Percentiles rank a stretch among this genome's conserved stretches.
Evolutionary conservation across 1,284 basidiomycete species (phyloP).

Genomic region (Pseudozyma hubeiensis): DNA sequence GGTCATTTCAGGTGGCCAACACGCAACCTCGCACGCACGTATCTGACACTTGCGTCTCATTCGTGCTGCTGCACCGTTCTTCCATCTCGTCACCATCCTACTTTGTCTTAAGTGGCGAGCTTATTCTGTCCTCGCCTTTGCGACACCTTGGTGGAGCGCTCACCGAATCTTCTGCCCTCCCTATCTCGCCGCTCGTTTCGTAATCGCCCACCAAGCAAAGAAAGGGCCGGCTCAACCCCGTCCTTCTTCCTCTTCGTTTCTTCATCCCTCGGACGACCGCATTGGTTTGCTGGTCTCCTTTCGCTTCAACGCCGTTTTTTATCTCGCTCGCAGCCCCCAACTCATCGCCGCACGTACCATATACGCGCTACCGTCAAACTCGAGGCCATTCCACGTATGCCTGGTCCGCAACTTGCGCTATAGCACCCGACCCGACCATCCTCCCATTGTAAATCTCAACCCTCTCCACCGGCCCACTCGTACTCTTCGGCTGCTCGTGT

Average conservation of each 20-base stretch:
- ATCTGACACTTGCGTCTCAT: too few relatives aligned
- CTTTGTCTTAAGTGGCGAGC: constrained; percentile 14
- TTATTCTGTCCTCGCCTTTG: not conserved
- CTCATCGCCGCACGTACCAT: not conserved
- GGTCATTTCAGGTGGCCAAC: not conserved
- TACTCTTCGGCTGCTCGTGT: not conserved
- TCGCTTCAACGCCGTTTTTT: constrained; percentile 16
- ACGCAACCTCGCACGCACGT: too few relatives aligned
- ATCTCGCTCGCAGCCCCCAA: constrained; percentile 14
- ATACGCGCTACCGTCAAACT: not conserved
- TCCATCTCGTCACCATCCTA: constrained; percentile 8
- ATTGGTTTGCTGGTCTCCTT: constrained; percentile 15
- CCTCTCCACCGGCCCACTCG: not conserved
- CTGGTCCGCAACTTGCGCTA: constrained; percentile 2
- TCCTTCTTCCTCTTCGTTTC: constrained; percentile 8
- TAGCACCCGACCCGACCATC: not conserved
- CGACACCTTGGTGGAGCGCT: constrained; percentile 13
- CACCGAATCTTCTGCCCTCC: constrained; percentile 13
- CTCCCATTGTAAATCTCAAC: constrained; percentile 9
- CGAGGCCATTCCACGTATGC: not conserved
- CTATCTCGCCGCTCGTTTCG: constrained; percentile 5
- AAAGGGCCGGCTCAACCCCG: constrained; percentile 44
- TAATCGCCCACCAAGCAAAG: not conserved
- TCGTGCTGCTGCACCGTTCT: not conserved
- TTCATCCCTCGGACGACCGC: constrained; percentile 4